phyloP scores from a whole-genome alignment of 176 grass and related monocot genomes.

The Panicum miliaceum region DNA sequence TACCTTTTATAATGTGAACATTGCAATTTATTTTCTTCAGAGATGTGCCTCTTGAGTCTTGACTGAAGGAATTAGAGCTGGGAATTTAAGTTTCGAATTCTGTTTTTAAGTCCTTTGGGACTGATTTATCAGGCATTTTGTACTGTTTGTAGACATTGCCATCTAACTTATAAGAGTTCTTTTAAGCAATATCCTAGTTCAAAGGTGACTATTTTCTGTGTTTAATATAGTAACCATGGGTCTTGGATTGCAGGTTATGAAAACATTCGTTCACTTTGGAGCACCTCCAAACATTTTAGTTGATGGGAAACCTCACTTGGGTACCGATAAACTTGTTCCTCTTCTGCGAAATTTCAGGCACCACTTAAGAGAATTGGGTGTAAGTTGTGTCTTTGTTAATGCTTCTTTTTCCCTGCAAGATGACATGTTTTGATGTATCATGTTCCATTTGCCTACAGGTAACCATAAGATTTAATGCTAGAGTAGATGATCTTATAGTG shows the following conservation, averaged over 20 bases:
- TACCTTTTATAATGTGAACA: background rate
- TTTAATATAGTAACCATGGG: background rate
- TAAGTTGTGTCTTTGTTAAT: slow-evolving; percentile 48
- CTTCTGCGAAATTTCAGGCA: slow-evolving; percentile 81
- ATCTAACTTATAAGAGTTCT: slow-evolving; percentile 17
- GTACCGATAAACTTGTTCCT: slow-evolving; percentile 93
- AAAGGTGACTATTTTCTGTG: background rate
- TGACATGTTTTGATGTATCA: slow-evolving; percentile 22
- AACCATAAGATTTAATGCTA: slow-evolving; percentile 79
- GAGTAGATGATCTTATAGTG: slow-evolving; percentile 87
- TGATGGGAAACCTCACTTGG: slow-evolving; percentile 94
- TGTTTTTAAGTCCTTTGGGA: background rate
- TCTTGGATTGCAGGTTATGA: slow-evolving; percentile 76
- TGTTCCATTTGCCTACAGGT: slow-evolving; percentile 62
- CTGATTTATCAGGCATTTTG: background rate
- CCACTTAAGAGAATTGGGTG: slow-evolving; percentile 80
- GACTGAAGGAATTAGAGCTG: background rate
- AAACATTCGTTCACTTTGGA: slow-evolving; percentile 92
- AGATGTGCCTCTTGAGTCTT: background rate
- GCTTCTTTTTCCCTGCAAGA: slow-evolving; percentile 5
- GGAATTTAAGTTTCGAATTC: slow-evolving; percentile 5
- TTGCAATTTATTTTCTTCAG: slow-evolving; percentile 13
- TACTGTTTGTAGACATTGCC: slow-evolving; percentile 3
- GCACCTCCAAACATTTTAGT: slow-evolving; percentile 84
- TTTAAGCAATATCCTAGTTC: slow-evolving; percentile 18